Conservation (phyloP, 371 early-diverging fungal genomes). For the Mucor plumbeus region DNA sequence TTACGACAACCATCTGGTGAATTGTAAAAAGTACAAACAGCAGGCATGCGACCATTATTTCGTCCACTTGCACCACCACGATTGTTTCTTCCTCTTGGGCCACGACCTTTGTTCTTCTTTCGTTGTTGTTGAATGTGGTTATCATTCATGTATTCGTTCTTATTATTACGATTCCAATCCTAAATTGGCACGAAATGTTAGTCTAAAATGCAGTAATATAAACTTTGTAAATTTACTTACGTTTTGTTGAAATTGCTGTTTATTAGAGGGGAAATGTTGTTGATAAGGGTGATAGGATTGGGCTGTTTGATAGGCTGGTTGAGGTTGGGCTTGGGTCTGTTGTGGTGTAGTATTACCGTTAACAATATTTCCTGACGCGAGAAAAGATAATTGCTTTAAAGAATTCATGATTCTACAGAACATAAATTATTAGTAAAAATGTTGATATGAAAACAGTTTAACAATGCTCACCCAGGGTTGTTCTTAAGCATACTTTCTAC, state of each 20-base stretch:
- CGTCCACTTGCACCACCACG: not conserved
- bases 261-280: not conserved
- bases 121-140: not conserved
- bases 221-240: not conserved
- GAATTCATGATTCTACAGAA: slow-evolving; percentile 16
- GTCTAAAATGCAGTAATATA: not conserved
- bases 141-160: not conserved
- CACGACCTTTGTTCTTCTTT: not conserved
- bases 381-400: slow-evolving; percentile 16
- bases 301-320: not conserved
- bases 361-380: slow-evolving; percentile 4
- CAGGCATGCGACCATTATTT: not conserved
- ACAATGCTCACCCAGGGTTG: slow-evolving; percentile 19
- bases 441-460: not conserved
- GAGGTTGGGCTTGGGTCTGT: slow-evolving; percentile 1
- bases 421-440: not conserved
- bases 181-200: not conserved
- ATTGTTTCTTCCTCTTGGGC: not conserved
- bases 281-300: not conserved
- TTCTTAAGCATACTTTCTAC: slow-evolving; percentile 18
- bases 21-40: not conserved
- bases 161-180: not conserved
- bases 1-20: slow-evolving; percentile 22
- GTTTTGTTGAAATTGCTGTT: not conserved
- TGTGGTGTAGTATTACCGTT: not conserved